Evolutionary conservation across 1,284 basidiomycete genomes (phyloP), one percentile per base, ranked within the genome.

Genomic region (Calocybe gambosa): DNA sequence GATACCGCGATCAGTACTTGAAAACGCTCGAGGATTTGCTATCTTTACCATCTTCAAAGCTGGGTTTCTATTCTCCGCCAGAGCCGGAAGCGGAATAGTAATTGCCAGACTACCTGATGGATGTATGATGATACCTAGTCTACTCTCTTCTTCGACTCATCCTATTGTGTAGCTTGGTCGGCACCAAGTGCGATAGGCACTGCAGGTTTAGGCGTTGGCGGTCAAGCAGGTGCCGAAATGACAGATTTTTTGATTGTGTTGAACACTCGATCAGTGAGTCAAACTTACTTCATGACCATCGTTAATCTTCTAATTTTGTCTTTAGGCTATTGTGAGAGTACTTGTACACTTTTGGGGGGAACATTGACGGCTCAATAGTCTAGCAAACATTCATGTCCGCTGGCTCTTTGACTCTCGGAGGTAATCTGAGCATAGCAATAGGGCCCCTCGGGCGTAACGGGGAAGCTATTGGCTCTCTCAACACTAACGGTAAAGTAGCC

Each of bases 201-300:
- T n/a, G 95, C 89, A 9, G 95, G 95, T 0, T 65, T 97, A 9
- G 95, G 95, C 2, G 76, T 97, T 28, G 93, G 93, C 37, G 82
- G 85, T 13, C 94, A 88, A 58, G 73, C 76, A 20, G 89, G 87
- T 15, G 88, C 89, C 47, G 89, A 94, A 63, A 80, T 97, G 67
- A 96, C 95, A 1, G 96, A 99, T 61, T 97, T 98, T 59, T 69
- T 99, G 45, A 79, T 98, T 48, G 88, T 98, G 8, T 75, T 98
- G 41, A 98, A 98, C 62, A 87, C 87, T 33, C 70, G 69, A 62
- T 78, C 80, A 49, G 89, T 85, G 59, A 60, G 79, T 68, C 9
- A 9, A 54, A 50, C 29, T 51, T 45, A 40, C 55, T 47, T 51
- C 54, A 47, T 60, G 49, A 54, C 50, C 46, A 50, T n/a, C 29